These are phyloP conservation scores for Cocos nucifera DNA, from an alignment of 176 grass and related monocot genomes.

Conservation along the genomic window DNA sequence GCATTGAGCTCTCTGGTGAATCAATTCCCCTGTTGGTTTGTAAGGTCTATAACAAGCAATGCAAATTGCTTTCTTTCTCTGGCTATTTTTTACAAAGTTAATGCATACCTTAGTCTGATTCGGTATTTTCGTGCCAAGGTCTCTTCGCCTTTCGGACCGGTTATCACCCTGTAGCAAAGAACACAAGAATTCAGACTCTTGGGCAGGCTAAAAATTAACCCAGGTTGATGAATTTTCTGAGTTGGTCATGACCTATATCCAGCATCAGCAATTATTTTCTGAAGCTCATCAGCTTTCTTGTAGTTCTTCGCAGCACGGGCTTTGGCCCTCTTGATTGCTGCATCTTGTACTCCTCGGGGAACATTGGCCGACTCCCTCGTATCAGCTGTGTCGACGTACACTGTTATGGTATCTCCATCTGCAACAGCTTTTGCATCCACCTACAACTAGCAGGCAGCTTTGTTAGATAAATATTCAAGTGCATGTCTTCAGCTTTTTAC, in stretches of 20 bases:
- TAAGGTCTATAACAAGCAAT: neutral
- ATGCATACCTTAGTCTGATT: conserved; percentile 65
- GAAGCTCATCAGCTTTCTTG: conserved; percentile 36
- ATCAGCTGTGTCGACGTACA: conserved; percentile 37
- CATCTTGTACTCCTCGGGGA: conserved; percentile 28
- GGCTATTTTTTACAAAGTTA: neutral
- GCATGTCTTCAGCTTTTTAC: neutral
- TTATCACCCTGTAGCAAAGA: conserved; percentile 34
- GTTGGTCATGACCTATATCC: conserved; percentile 60
- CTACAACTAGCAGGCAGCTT: conserved; percentile 18
- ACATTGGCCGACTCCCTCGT: conserved; percentile 36
- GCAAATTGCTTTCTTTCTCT: too few species aligned
- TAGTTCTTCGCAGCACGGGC: conserved; percentile 27
- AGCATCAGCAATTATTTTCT: conserved; percentile 53
- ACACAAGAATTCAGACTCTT: neutral
- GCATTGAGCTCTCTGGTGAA: conserved; percentile 78
- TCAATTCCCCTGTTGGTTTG: conserved; percentile 54
- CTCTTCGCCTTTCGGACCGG: conserved; percentile 16
- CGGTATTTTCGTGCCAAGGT: conserved; percentile 49
- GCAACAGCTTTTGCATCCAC: conserved; percentile 53
- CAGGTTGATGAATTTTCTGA: neutral
- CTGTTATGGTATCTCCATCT: conserved; percentile 69
- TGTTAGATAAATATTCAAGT: neutral
- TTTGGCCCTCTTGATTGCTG: conserved; percentile 11
- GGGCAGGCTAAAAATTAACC: neutral